Evolutionary conservation across 2,329 filamentous ascomycete genomes (phyloP), one percentile per base, ranked within the genome.

Genomic region (Pseudocercospora eumusae): DNA sequence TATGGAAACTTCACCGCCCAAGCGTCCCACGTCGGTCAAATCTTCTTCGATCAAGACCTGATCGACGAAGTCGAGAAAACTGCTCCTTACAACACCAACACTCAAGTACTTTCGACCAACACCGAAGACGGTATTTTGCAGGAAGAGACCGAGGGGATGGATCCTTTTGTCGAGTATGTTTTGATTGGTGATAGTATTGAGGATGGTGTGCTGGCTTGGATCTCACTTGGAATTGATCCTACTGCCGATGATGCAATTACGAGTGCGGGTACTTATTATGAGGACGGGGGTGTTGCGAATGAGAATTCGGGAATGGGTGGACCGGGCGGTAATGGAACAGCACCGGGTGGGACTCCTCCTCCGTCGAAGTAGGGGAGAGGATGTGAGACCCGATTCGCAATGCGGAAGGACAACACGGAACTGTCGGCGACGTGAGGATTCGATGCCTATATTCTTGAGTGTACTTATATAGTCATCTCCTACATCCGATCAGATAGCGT

Each of bases 1-100:
- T 61, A 27, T 44, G 28, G 27, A 15, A 69, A 66, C 59, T 56
- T 42, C 54, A 65, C 67, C 25, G 62, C 66, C 4, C 78, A 75
- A 56, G 80, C 84, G 61, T 81, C 82, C 7, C 86, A 89, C 75
- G 80, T 88, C 42, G 86, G 86, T 18, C 86, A 90, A 72, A 70
- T 86, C 56, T 89, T 86, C 79, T 86, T 86, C 60, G 85, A 89
- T 72, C 82, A 88, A 71, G 77, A 79, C 64, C 80, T 89, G 9
- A 81, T 85, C 66, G 68, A 69, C 25, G 65, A 76, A 42, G 83
- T 88, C 59, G 81, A 86, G 64, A 72, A 73, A 9, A 76, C 75
- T 0, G 62, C 70, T 0, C 82, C 83, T 3, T 80, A 81, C 73
- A 77, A 71, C 68, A 77, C 73, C 61, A 80, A 80, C 68, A 77